phyloP scores from a whole-genome alignment of 2,329 filamentous ascomycete species.

The Nemania abortiva region DNA sequence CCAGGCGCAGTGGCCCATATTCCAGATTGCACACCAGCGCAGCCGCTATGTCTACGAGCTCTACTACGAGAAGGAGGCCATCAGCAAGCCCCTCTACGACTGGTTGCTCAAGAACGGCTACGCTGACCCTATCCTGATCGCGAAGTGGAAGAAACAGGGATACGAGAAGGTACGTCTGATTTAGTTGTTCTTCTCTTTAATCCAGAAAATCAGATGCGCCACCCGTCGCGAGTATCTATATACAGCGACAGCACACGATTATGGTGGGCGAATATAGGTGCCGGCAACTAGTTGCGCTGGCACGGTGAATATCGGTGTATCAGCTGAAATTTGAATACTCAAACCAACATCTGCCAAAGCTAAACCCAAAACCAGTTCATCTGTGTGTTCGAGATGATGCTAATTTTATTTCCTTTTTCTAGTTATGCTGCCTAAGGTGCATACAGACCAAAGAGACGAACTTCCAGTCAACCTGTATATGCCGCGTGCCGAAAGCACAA shows the following conservation, averaged over 20 bases:
- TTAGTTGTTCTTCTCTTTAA: background rate
- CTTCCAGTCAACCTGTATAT: conserved; percentile 97
- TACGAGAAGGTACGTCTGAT: conserved; percentile 84
- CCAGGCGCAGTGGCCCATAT: conserved; percentile 95
- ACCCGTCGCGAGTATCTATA: background rate
- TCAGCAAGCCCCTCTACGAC: conserved; percentile 91
- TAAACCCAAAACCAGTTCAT: background rate
- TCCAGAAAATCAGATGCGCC: background rate
- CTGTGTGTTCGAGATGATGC: background rate
- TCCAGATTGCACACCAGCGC: conserved; percentile 95
- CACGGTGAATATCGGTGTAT: background rate
- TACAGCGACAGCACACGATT: background rate
- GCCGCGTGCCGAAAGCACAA: conserved; percentile 89
- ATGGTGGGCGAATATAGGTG: background rate
- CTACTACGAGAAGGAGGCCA: conserved; percentile 98
- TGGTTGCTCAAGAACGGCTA: conserved; percentile 98
- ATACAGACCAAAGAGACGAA: conserved; percentile 99
- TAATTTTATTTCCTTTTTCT: conserved; percentile 15
- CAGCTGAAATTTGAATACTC: background rate
- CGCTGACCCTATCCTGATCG: conserved; percentile 93
- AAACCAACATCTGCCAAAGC: background rate
- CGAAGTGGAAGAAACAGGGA: conserved; percentile 99
- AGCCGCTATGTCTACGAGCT: conserved; percentile 95
- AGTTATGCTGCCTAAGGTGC: conserved; percentile 94
- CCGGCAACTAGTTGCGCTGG: background rate